Percentiles rank a stretch among this genome's conserved stretches.
Conservation (phyloP, 495 filamentous ascomycete species). For the Aspergillus diversus region DNA sequence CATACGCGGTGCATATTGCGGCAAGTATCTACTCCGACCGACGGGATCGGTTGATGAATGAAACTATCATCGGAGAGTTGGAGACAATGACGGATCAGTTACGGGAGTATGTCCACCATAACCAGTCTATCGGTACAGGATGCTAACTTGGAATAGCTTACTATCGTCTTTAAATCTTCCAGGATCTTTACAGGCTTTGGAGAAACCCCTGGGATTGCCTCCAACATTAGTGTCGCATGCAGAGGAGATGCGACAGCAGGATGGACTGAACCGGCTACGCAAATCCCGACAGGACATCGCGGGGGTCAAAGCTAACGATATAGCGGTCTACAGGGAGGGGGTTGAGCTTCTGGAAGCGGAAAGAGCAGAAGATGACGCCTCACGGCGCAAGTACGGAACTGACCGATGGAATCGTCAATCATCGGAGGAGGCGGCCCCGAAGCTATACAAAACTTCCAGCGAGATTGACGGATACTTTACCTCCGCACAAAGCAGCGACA, state of each 20-base stretch:
- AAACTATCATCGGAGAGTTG: constrained; percentile 79
- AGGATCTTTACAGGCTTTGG: constrained; percentile 89
- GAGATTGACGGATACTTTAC: constrained; percentile 90
- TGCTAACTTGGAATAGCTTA: constrained; percentile 46
- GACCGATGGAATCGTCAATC: constrained; percentile 78
- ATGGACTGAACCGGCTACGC: constrained; percentile 74
- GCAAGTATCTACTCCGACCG: constrained; percentile 94
- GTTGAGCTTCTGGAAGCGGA: constrained; percentile 75
- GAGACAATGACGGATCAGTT: constrained; percentile 80
- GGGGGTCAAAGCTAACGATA: constrained; percentile 78
- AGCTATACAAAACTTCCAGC: constrained; percentile 71
- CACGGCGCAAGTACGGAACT: constrained; percentile 82
- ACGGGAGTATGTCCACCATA: constrained; percentile 58
- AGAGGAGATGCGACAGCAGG: constrained; percentile 93
- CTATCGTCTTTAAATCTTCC: constrained; percentile 86
- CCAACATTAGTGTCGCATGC: constrained; percentile 83
- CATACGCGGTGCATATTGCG: constrained; percentile 93
- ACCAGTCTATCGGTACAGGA: background rate
- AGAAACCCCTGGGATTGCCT: constrained; percentile 93
- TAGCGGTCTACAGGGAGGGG: constrained; percentile 78
- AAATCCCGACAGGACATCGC: constrained; percentile 82
- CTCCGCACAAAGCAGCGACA: constrained; percentile 81
- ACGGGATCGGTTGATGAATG: constrained; percentile 84
- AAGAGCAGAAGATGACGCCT: constrained; percentile 76
- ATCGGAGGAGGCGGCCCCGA: constrained; percentile 69